A percentile compares a stretch with the other conserved stretches of the same genome.
Evolutionary conservation across 495 filamentous ascomycete species (phyloP).

Genomic region (Xylaria sp.): DNA sequence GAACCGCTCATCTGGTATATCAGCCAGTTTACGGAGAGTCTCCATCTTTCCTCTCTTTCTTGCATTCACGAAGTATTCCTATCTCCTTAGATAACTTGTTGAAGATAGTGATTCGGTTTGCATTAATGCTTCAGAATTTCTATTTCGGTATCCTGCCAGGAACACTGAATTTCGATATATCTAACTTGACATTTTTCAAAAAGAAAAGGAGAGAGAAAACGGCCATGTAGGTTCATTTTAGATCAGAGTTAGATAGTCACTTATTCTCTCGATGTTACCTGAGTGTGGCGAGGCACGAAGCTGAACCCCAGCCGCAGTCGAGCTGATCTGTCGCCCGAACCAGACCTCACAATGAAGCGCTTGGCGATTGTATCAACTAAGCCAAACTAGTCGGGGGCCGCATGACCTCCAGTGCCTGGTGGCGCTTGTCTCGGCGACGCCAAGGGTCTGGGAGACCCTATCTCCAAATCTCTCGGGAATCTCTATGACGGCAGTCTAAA

Average conservation of each 20-base stretch:
- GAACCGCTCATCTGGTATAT: conserved; percentile 19
- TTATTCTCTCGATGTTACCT: not conserved
- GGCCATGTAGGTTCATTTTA: not conserved
- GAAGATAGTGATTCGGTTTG: not conserved
- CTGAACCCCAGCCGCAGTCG: conserved; percentile 14
- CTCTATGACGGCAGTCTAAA: not conserved
- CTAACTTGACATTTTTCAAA: not conserved
- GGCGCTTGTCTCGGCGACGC: not conserved
- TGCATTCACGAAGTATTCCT: not conserved
- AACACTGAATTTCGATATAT: not conserved
- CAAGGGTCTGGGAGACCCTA: not conserved
- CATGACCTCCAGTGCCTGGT: not conserved
- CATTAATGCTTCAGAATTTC: not conserved
- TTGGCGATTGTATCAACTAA: not conserved
- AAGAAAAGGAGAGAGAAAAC: not conserved
- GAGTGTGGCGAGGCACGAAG: not conserved
- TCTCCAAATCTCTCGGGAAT: not conserved
- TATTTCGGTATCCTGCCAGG: not conserved
- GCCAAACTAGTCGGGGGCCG: not conserved
- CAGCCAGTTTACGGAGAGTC: conserved; percentile 7
- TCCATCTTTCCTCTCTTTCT: conserved; percentile 2
- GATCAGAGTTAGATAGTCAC: not conserved
- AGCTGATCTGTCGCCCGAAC: too few relatives aligned
- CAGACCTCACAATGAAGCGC: too few relatives aligned
- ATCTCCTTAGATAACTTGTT: not conserved